Evolutionary conservation across 2,329 filamentous ascomycete species (phyloP), one percentile per base, ranked within the genome.

Genomic region (Cryphonectria nitschkei): DNA sequence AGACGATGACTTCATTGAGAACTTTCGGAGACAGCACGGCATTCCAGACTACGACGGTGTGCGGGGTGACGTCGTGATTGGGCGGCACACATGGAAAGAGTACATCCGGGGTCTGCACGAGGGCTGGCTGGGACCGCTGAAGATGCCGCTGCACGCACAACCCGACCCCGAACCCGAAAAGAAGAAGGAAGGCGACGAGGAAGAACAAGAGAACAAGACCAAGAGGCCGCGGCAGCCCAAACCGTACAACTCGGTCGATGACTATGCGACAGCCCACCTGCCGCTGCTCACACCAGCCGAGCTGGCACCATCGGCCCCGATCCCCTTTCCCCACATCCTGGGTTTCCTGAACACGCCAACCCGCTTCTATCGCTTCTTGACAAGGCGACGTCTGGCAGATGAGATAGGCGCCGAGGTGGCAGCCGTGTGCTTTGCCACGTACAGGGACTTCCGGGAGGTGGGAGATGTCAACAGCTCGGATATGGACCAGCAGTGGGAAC

Each of bases 81-180:
- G 96, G 16, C 86, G 95, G 70, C 93, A 98, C 79, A 91, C 95
- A 13, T 99, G 96, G 96, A 99, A 98, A 82, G 96, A 99, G 82
- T 99, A 98, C 80, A 84, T 98, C 34, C 88, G 95, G 71, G 96
- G 96, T 62, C 79, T 98, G 75, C 96, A 99, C 79, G 96, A 99
- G 82, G 96, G 96, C 69, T 99, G 96, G 95, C 83, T 99, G 34
- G 95, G 96, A 0, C 94, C 96, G 9, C 83, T 97, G 60, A 88
- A 92, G 71, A 81, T 89, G 69, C 92, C 92, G 1, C 76, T 79
- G 39, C 78, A 82, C 68, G 78, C 73, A 66, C 76, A 70, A 58
- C 71, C 71, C 11, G 74, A 77, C 41, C 76, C 77, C 8, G 74
- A 75, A 7, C 73, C 76, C 5, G 76, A 63, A 13, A 76, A 63